Evolutionary conservation across 805 yeast species (phyloP), one percentile per base, ranked within the genome.

Genomic region (Candida chauliodis): DNA sequence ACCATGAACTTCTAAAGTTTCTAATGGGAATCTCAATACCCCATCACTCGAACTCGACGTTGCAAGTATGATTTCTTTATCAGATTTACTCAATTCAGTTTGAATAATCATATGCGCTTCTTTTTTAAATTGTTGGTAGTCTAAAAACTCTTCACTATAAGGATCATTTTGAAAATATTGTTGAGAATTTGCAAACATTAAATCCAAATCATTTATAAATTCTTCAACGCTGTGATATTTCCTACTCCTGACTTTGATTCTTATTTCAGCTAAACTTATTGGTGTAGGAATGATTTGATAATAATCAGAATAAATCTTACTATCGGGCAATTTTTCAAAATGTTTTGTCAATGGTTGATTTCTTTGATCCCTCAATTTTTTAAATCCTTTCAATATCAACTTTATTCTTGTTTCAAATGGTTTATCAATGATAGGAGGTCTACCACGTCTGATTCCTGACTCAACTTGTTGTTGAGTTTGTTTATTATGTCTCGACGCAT

Each of bases 371-470:
- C 77, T 74, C 42, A 84, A 81, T 53, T 85, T 85, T 53, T 89
- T 85, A 54, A 93, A 69, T 34, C 78, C 80, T 56, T 95, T 79
- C 69, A 93, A 64, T 26, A 93, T 81, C 48, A 87, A 80, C 59
- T 91, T 90, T 61, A 91, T 89, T 46, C 97, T 73, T 54, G 88
- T 88, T 61, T 93, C 97, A 59, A 84, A 90, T 5, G 95, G 95
- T 55, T 80, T 83, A 58, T 86, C 95, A 35, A 88, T 87, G 40
- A 87, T 83, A 2, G 96, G 95, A 4, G 96, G 96, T 50, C 95
- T 74, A 14, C 95, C 95, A 53, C 95, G 74, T 58, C 86, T 82
- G 22, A 78, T 75, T 49, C 87, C 81, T 17, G 61, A 55, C 32
- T 61, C 67, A 17, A 49, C 30, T 20, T 37, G 38, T 24, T 42